phyloP scores from a whole-genome alignment of 495 filamentous ascomycete species.

The Staphylotrichum tortipilum region DNA sequence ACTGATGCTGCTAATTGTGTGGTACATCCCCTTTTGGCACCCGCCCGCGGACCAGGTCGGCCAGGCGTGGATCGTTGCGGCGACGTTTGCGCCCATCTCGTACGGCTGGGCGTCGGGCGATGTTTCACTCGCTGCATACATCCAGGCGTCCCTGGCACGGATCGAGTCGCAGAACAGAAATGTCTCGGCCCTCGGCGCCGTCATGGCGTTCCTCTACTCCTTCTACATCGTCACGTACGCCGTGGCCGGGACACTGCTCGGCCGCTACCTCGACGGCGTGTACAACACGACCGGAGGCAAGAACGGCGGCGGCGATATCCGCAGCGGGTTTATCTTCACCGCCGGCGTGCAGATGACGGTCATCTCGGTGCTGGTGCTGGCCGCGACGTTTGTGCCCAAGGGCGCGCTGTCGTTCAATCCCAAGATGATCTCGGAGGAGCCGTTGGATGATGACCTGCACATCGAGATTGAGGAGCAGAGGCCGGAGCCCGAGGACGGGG shows the following conservation, averaged over 20 bases:
- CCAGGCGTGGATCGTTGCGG: slow-evolving; percentile 36
- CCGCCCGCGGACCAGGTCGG: slow-evolving; percentile 19
- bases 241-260: slow-evolving; percentile 32
- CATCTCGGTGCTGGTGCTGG: slow-evolving; percentile 25
- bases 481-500: neutral
- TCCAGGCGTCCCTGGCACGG: slow-evolving; percentile 33
- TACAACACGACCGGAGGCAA: slow-evolving; percentile 22
- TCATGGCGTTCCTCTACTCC: slow-evolving; percentile 42
- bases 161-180: slow-evolving; percentile 29
- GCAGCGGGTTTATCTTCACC: slow-evolving; percentile 22
- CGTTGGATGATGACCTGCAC: slow-evolving; percentile 18
- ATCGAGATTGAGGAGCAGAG: slow-evolving; percentile 3
- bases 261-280: slow-evolving; percentile 31
- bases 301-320: slow-evolving; percentile 11
- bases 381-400: slow-evolving; percentile 32
- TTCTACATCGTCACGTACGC: slow-evolving; percentile 39
- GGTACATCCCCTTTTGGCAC: slow-evolving; percentile 33
- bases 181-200: slow-evolving; percentile 37
- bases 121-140: slow-evolving; percentile 37
- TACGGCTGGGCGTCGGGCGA: slow-evolving; percentile 43
- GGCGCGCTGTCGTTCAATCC: slow-evolving; percentile 33
- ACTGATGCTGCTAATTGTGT: slow-evolving; percentile 30
- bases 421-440: slow-evolving; percentile 27
- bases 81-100: slow-evolving; percentile 35
- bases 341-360: slow-evolving; percentile 36